A percentile compares a stretch with the other conserved stretches of the same genome.
phyloP scores from a whole-genome alignment of 768 basidiomycete genomes.

The Suillus hirtellus region DNA sequence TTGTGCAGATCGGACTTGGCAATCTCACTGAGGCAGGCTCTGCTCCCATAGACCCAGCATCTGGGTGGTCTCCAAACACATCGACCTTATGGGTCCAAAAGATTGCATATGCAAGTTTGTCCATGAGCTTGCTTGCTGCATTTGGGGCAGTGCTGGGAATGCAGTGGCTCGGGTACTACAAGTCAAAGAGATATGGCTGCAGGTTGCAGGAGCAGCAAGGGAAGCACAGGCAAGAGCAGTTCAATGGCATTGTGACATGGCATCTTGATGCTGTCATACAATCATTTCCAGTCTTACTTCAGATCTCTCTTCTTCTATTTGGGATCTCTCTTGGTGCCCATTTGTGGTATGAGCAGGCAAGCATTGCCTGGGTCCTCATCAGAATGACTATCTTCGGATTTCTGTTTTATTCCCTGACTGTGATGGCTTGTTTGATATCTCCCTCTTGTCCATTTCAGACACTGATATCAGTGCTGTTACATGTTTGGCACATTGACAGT shows the following conservation, averaged over 20 bases:
- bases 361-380: constrained; percentile 3
- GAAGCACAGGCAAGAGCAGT: constrained; percentile 11
- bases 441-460: constrained; percentile 10
- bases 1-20: constrained; percentile 9
- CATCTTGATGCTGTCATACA: constrained; percentile 14
- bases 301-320: constrained; percentile 16
- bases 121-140: constrained; percentile 16
- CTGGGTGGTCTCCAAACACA: background rate
- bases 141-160: constrained; percentile 18
- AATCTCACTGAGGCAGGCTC: constrained; percentile 10
- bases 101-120: constrained; percentile 16
- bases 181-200: background rate
- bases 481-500: too few relatives aligned
- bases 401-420: constrained; percentile 7
- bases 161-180: constrained; percentile 16
- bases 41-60: background rate
- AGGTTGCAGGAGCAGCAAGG: constrained; percentile 13
- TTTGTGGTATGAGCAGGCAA: background rate
- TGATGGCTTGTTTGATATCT: constrained; percentile 7
- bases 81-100: background rate
- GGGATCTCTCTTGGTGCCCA: constrained; percentile 13
- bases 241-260: constrained; percentile 15
- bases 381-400: background rate
- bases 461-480: constrained; percentile 2
- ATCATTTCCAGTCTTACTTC: constrained; percentile 15